A percentile compares a stretch with the other conserved stretches of the same genome.
Evolutionary conservation across 1,139 yeast species (phyloP).

Genomic region (Suhomyces coccinellae): DNA sequence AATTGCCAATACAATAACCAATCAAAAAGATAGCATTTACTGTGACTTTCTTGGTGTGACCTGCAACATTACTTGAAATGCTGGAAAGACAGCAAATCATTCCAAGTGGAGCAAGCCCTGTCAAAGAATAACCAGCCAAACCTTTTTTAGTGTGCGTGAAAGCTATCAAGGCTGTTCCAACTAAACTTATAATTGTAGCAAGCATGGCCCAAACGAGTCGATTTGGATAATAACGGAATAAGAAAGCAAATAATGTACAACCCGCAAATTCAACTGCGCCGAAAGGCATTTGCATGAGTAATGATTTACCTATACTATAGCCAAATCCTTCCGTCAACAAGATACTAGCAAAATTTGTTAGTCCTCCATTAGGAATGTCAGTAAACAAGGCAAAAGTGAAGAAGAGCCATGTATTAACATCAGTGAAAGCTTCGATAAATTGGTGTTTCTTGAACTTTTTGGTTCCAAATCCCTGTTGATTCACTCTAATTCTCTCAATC

Average conservation of each 20-base stretch:
- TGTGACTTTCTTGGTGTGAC: constrained; percentile 66
- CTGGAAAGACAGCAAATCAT: constrained; percentile 50
- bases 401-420: constrained; percentile 46
- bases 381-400: constrained; percentile 37
- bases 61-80: constrained; percentile 63
- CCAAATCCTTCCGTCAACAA: constrained; percentile 48
- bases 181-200: constrained; percentile 37
- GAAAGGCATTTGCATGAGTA: constrained; percentile 34
- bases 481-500: constrained; percentile 36
- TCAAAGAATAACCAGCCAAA: constrained; percentile 16
- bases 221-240: constrained; percentile 12
- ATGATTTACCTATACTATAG: constrained; percentile 37
- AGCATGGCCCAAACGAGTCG: constrained; percentile 46
- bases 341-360: constrained; percentile 50
- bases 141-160: constrained; percentile 30
- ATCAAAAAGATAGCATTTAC: constrained; percentile 60
- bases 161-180: constrained; percentile 49
- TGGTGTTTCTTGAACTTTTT: constrained; percentile 55
- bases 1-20: constrained; percentile 67
- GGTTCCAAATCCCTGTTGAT: constrained; percentile 59
- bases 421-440: constrained; percentile 52
- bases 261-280: constrained; percentile 46
- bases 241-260: constrained; percentile 30
- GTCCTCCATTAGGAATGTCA: constrained; percentile 55
- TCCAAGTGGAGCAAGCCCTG: constrained; percentile 35